Evolutionary conservation across 257 asterid genomes (phyloP).

Genomic region (Solanum chiquidenum): DNA sequence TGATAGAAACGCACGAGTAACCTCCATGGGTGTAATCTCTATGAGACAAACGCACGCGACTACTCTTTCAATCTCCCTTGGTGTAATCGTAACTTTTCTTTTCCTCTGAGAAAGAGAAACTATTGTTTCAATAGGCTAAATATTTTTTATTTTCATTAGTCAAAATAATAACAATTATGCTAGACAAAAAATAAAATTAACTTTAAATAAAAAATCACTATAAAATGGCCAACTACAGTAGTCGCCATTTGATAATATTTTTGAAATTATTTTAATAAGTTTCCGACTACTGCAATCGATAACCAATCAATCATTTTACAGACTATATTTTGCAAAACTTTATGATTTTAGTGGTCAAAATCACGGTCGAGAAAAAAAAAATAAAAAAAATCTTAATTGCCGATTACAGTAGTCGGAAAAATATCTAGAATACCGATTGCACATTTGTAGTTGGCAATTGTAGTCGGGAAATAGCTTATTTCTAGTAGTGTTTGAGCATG

Average conservation of each 20-base stretch:
- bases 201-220: too few relatives aligned
- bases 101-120: background rate
- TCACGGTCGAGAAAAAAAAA: too few relatives aligned
- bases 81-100: background rate
- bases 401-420: background rate
- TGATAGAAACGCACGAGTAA: background rate
- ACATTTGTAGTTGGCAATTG: background rate
- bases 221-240: background rate
- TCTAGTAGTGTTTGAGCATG: background rate
- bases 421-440: background rate
- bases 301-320: too few relatives aligned
- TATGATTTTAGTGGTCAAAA: background rate
- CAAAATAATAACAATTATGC: background rate
- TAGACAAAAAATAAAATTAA: background rate
- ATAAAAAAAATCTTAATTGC: too few relatives aligned
- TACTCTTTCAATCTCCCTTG: background rate
- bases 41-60: background rate
- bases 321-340: background rate
- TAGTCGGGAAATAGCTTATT: background rate
- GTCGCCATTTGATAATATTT: background rate
- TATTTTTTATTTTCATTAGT: background rate
- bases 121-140: background rate
- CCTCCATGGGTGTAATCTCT: background rate
- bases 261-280: background rate
- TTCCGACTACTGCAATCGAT: background rate